Evolutionary conservation across 1,284 basidiomycete species (phyloP).

Genomic region (Pyrrhoderma lamaoense): DNA sequence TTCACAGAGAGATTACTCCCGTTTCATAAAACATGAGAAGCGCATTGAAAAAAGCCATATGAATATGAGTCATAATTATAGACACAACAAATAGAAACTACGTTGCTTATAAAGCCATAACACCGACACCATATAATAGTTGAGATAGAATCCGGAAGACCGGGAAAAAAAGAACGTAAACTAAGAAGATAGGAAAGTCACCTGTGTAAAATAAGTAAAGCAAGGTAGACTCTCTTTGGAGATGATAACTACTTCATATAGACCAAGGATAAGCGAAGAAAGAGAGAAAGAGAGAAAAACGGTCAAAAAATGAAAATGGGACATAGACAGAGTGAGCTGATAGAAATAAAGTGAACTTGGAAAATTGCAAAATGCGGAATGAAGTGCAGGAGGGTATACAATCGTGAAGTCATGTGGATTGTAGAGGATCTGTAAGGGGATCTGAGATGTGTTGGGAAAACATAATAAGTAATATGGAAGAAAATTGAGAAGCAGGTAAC

Average conservation of each 20-base stretch:
- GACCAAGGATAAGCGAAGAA: too few relatives aligned
- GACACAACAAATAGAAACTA: constrained; percentile 6
- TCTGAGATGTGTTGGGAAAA: background rate
- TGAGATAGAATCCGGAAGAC: background rate
- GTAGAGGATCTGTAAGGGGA: background rate
- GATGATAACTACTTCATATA: too few relatives aligned
- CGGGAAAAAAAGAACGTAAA: background rate
- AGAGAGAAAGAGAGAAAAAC: background rate
- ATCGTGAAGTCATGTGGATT: constrained; percentile 10
- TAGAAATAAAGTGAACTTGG: background rate
- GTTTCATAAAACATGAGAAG: background rate
- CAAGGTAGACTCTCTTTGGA: too few relatives aligned
- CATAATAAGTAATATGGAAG: constrained; percentile 8
- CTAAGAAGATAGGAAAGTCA: background rate
- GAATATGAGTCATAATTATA: constrained; percentile 15
- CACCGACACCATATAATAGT: constrained; percentile 2
- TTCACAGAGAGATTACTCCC: too few relatives aligned
- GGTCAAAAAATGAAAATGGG: background rate
- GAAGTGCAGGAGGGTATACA: constrained; percentile 16
- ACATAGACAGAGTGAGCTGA: background rate
- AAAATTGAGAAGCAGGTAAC: background rate
- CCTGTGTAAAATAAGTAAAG: background rate
- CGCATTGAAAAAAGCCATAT: background rate
- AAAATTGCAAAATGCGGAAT: constrained; percentile 12
- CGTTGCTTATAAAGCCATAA: constrained; percentile 3